Percentiles rank a stretch among this genome's conserved stretches.
Evolutionary conservation across 805 yeast species (phyloP).

Genomic region (Candida railenensis): DNA sequence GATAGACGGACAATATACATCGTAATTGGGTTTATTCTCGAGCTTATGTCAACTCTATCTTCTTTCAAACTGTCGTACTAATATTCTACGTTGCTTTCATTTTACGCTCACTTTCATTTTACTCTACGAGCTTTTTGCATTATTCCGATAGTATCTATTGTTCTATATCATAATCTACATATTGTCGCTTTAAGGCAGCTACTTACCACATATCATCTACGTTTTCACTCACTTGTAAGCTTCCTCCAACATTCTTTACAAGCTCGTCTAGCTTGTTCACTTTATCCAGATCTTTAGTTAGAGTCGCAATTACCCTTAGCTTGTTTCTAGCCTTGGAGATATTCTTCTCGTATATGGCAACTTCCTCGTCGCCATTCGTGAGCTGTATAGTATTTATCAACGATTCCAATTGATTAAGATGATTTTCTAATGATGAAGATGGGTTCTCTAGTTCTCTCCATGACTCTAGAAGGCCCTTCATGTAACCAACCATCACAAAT

Average conservation of each 20-base stretch:
- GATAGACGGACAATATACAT: conserved; percentile 6
- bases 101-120: background rate
- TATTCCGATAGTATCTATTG: too few species aligned
- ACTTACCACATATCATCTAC: conserved; percentile 43
- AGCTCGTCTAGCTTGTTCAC: conserved; percentile 29
- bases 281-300: conserved; percentile 30
- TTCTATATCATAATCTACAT: too few species aligned
- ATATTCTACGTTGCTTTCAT: background rate
- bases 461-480: conserved; percentile 47
- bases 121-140: too few species aligned
- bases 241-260: conserved; percentile 38
- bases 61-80: background rate
- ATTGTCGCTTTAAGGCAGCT: background rate
- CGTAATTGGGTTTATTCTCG: too few species aligned
- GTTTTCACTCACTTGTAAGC: conserved; percentile 33
- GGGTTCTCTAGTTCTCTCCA: conserved; percentile 26
- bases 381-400: conserved; percentile 17
- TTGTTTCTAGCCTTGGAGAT: conserved; percentile 60
- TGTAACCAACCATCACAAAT: conserved; percentile 67
- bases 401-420: conserved; percentile 30
- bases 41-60: too few species aligned
- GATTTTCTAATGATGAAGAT: conserved; percentile 16
- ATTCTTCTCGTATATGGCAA: conserved; percentile 52
- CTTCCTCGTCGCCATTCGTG: conserved; percentile 54
- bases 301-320: conserved; percentile 47